Evolutionary conservation across 768 basidiomycete species (phyloP), one percentile per base, ranked within the genome.

Genomic region (Termitomyces sp.): DNA sequence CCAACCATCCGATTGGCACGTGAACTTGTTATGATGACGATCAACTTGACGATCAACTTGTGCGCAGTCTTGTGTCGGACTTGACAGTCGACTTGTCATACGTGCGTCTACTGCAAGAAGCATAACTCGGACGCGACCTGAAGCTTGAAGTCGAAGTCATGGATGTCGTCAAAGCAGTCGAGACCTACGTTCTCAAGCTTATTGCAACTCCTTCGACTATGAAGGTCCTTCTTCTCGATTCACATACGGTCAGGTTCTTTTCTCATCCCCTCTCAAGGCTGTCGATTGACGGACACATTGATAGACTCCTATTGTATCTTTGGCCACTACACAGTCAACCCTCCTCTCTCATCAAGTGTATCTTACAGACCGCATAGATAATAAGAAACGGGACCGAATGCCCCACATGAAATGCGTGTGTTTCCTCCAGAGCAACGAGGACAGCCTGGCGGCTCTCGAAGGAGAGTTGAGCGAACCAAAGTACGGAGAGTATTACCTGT

Each of bases 401-500:
- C 84, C 91, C 12, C 96, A 99, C 67, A 89, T 99, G 82, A 96
- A 95, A 72, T 98, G 97, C 66, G 84, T 98, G 51, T 96, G 93
- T 69, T 94, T 99, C 67, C 77, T 99, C 9, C 85, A 93, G 50
- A 85, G 85, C 38, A 88, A 79, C 54, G 86, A 90, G 46, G 84
- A 87, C 30, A 94, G 91, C 65, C 74, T 99, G 35, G 84, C 85
- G 53, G 88, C 88, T 24, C 77, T 98, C 53, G 88, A 88, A 61
- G 75, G 80, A 53, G 97, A 99, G 66, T 77, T 99, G 34, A 79
- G 78, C 37, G 88, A 93, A 64, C 96, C 95, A 10, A 89, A 89
- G 71, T 99, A 98, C 65, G 94, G 94, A 68, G 93, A 94, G 74
- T 99, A 99, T 74, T 98, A 96, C 79, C 75, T 99, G 68, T 99